Percentiles rank a stretch among this genome's conserved stretches.
Conservation (phyloP, 2,329 filamentous ascomycete genomes). For the Diplocarpon mali region DNA sequence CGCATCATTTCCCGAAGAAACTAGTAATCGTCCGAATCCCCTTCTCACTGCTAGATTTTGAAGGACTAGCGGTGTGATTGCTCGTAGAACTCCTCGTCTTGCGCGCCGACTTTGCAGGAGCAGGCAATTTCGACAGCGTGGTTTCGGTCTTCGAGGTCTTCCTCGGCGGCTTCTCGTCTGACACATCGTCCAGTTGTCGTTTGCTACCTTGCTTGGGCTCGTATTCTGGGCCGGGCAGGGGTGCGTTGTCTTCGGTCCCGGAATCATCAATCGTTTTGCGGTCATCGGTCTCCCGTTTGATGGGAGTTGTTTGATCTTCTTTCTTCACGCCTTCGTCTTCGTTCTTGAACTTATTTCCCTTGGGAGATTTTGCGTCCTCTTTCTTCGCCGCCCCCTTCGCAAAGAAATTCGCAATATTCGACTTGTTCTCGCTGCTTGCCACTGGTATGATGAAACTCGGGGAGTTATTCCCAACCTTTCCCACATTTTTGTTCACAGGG, state of each 20-base stretch:
- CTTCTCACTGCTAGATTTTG: slow-evolving; percentile 19
- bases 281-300: slow-evolving; percentile 21
- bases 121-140: slow-evolving; percentile 14
- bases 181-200: slow-evolving; percentile 20
- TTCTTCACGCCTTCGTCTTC: slow-evolving; percentile 10
- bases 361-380: background rate
- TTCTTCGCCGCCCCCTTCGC: slow-evolving; percentile 33
- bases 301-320: slow-evolving; percentile 8
- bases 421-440: slow-evolving; percentile 78
- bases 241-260: slow-evolving; percentile 22
- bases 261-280: slow-evolving; percentile 20
- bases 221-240: slow-evolving; percentile 18
- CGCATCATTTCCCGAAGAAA: slow-evolving; percentile 34
- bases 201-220: slow-evolving; percentile 21
- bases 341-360: slow-evolving; percentile 5
- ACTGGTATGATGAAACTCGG: slow-evolving; percentile 73
- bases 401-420: slow-evolving; percentile 92
- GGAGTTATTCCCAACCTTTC: slow-evolving; percentile 88
- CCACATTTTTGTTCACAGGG: slow-evolving; percentile 77
- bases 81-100: slow-evolving; percentile 25
- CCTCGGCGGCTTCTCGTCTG: slow-evolving; percentile 17
- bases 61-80: slow-evolving; percentile 22
- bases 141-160: slow-evolving; percentile 19
- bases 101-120: slow-evolving; percentile 12
- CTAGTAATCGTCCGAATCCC: slow-evolving; percentile 38